Conservation (phyloP, 2,329 filamentous ascomycete genomes). For the Raffaelea deltoideospora region DNA sequence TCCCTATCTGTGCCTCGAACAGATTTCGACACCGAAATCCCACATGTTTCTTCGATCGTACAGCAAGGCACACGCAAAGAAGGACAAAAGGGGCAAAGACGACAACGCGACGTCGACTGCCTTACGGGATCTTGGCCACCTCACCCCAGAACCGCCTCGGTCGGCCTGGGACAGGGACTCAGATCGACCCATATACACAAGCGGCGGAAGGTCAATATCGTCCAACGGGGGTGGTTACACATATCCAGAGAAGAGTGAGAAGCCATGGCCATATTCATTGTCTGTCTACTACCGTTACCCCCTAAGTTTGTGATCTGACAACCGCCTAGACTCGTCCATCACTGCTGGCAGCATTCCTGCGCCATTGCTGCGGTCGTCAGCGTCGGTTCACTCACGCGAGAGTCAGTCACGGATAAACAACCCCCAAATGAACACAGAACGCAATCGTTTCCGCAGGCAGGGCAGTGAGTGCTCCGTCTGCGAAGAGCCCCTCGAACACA, state of each 20-base stretch:
- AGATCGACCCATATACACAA: conserved; percentile 12
- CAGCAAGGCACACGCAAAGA: conserved; percentile 20
- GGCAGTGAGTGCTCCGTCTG: conserved; percentile 91
- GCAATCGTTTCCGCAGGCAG: conserved; percentile 67
- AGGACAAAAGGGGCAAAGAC: conserved; percentile 22
- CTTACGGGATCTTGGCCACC: conserved; percentile 22
- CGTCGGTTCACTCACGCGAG: conserved; percentile 21
- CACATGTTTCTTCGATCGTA: conserved; percentile 33
- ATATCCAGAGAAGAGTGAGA: conserved; percentile 21
- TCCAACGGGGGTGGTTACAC: conserved; percentile 6
- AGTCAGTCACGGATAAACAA: conserved; percentile 20
- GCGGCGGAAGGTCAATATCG: conserved; percentile 12
- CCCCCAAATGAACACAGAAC: conserved; percentile 58
- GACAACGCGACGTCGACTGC: conserved; percentile 15
- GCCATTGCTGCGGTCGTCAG: conserved; percentile 23
- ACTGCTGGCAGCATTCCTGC: conserved; percentile 20
- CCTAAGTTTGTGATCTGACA: neutral
- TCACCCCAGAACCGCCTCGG: conserved; percentile 11
- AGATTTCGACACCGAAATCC: too few relatives aligned
- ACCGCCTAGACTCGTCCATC: conserved; percentile 21
- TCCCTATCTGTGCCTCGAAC: too few relatives aligned
- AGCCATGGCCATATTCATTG: neutral
- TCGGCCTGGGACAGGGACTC: conserved; percentile 14
- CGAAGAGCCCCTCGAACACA: conserved; percentile 93
- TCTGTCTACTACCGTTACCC: too few relatives aligned